These are phyloP conservation scores for Multifurca ochricompacta DNA, from an alignment of 768 basidiomycete species.

Conservation along the genomic window DNA sequence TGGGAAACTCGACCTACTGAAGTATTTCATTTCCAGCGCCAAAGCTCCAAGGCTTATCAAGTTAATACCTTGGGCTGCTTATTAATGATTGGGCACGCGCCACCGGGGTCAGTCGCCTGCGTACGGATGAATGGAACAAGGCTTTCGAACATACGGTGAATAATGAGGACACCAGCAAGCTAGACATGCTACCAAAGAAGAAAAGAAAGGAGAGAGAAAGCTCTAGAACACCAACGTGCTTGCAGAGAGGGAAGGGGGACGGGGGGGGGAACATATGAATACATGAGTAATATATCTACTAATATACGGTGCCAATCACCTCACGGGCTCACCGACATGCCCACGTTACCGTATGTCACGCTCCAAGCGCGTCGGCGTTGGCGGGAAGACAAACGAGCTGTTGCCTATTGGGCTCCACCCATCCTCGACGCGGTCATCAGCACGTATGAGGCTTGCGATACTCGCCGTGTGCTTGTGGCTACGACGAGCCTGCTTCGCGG, in stretches of 20 bases:
- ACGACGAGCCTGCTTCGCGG: slow-evolving; percentile 27
- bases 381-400: slow-evolving; percentile 45
- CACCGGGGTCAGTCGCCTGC: too few species aligned
- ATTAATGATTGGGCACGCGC: not conserved
- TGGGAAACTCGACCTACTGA: too few species aligned
- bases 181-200: not conserved
- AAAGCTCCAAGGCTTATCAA: too few species aligned
- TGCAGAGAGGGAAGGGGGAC: not conserved
- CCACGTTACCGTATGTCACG: not conserved
- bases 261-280: not conserved
- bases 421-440: slow-evolving; percentile 72
- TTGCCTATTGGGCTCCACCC: slow-evolving; percentile 69
- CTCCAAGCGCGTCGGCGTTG: slow-evolving; percentile 26
- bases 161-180: not conserved
- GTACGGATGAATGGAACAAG: too few species aligned
- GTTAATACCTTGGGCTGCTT: too few species aligned
- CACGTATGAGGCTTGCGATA: slow-evolving; percentile 72
- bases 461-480: slow-evolving; percentile 75
- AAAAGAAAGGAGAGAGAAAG: not conserved
- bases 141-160: too few species aligned
- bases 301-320: not conserved
- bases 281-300: slow-evolving; percentile 12
- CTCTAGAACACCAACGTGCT: not conserved
- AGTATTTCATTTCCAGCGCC: too few species aligned
- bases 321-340: not conserved